Percentiles rank a stretch among this genome's conserved stretches.
Conservation (phyloP, 2,329 filamentous ascomycete genomes). For the Xylaria sp. region DNA sequence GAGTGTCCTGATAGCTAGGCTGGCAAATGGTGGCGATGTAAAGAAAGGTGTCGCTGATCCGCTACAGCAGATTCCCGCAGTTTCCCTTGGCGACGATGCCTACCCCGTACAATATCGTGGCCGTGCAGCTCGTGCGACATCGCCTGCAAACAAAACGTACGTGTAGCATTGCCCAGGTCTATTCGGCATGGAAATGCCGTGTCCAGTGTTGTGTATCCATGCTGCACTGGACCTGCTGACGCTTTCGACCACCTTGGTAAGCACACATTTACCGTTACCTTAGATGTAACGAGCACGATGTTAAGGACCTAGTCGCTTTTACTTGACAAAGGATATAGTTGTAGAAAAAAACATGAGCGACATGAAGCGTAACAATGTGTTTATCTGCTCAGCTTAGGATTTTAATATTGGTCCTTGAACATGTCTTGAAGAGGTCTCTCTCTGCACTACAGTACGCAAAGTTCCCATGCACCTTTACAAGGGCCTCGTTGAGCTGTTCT, state of each 20-base stretch:
- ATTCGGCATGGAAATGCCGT: slow-evolving; percentile 35
- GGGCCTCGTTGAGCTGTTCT: not conserved
- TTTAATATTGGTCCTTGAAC: too few species aligned
- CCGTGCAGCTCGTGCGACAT: slow-evolving; percentile 15
- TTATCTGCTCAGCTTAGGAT: too few species aligned
- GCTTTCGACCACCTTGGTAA: too few species aligned
- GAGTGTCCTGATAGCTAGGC: not conserved
- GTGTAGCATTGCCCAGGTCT: not conserved
- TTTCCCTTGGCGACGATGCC: slow-evolving; percentile 19
- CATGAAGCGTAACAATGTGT: too few species aligned
- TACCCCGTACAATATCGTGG: not conserved
- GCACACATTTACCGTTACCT: too few species aligned
- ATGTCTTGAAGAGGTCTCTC: too few species aligned
- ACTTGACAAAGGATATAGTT: too few species aligned
- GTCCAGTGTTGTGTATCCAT: not conserved
- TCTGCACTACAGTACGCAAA: too few species aligned
- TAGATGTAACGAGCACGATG: too few species aligned
- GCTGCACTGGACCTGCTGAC: not conserved
- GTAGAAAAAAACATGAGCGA: not conserved
- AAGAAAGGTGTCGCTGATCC: not conserved
- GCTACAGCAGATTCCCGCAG: not conserved
- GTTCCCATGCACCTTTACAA: not conserved
- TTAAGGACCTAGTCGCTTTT: too few species aligned
- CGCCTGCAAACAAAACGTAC: slow-evolving; percentile 11
- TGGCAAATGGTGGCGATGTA: not conserved